Evolutionary conservation across 441 rosid species (phyloP), one percentile per base, ranked within the genome.

Genomic region (Omphalea diandra): DNA sequence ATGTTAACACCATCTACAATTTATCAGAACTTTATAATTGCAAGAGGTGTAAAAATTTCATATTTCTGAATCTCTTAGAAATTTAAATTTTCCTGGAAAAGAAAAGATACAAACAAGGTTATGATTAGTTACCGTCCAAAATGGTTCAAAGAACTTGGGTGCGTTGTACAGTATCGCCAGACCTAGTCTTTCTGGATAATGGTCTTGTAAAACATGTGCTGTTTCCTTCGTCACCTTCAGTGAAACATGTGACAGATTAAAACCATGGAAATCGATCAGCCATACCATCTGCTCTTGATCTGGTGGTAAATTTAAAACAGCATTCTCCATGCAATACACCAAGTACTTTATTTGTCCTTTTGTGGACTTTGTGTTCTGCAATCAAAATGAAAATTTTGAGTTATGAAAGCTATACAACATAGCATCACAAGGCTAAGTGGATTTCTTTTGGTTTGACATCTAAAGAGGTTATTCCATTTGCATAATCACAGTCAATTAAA

Each of bases 251-350:
- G 94, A 83, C 71, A 94, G 36, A 75, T 82, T 92, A 81, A 80
- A 94, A 31, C 91, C 97, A 17, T 81, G 80, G 68, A 91, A 94
- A 73, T 94, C 97, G 32, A 91, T 90, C 79, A 91, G 79, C 99
- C 99, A 94, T 65, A 90, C 93, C 91, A 94, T 86, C 59, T 92
- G 93, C 77, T 92, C 99, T 75, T 87, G 90, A 17, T 79, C 81
- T 69, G 84, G 78, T 40, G 93, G 90, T 49, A 94, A 79, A 81
- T 90, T 92, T 73, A 86, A 71, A 40, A 94, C 72, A 22, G 99
- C 99, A 76, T 94, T 94, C 88, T 94, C 99, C 98, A 92, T 90
- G 83, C 98, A 92, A 72, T 94, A 92, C 63, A 92, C 97, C 86
- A 94, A 81, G 79, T 89, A 84, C 76, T 79, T 82, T 65, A 92